A percentile compares a stretch with the other conserved stretches of the same genome.
Conservation (phyloP, 768 basidiomycete genomes). For the Hypsizygus marmoreus region DNA sequence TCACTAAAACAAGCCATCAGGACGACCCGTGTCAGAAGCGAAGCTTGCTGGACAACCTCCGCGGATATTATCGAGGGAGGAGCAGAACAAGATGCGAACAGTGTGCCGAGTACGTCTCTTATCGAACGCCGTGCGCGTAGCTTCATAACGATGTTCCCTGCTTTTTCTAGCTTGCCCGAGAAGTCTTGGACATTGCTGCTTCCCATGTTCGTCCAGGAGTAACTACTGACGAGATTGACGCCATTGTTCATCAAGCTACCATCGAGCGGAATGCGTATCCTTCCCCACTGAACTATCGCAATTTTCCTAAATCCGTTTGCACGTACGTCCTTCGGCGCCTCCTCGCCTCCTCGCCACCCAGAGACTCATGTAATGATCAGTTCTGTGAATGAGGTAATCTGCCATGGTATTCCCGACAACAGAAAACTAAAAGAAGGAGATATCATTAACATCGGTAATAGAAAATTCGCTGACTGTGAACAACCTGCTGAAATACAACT, state of each 20-base stretch:
- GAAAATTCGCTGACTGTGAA: conserved; percentile 7
- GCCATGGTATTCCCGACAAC: conserved; percentile 95
- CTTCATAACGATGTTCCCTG: conserved; percentile 1
- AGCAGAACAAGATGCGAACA: conserved; percentile 87
- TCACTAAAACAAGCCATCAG: conserved; percentile 35
- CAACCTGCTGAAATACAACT: conserved; percentile 13
- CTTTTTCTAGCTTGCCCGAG: conserved; percentile 80
- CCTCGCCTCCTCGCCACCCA: conserved; percentile 1
- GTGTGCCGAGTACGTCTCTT: conserved; percentile 72
- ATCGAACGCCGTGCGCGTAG: background rate
- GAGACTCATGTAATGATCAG: conserved; percentile 35
- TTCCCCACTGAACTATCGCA: conserved; percentile 87
- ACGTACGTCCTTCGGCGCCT: conserved; percentile 57
- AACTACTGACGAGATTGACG: conserved; percentile 94
- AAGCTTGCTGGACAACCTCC: conserved; percentile 61
- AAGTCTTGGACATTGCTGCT: conserved; percentile 93
- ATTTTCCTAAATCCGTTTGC: conserved; percentile 96
- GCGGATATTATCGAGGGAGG: conserved; percentile 64
- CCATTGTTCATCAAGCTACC: conserved; percentile 88
- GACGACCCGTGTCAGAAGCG: conserved; percentile 60
- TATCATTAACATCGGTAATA: conserved; percentile 89
- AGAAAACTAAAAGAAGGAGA: conserved; percentile 87
- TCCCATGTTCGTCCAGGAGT: conserved; percentile 86
- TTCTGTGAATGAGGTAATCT: conserved; percentile 94
- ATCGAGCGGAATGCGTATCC: conserved; percentile 93